Base-by-base conservation (phyloP, 805 yeast genomes). In the Lipomyces chichibuensis region DNA sequence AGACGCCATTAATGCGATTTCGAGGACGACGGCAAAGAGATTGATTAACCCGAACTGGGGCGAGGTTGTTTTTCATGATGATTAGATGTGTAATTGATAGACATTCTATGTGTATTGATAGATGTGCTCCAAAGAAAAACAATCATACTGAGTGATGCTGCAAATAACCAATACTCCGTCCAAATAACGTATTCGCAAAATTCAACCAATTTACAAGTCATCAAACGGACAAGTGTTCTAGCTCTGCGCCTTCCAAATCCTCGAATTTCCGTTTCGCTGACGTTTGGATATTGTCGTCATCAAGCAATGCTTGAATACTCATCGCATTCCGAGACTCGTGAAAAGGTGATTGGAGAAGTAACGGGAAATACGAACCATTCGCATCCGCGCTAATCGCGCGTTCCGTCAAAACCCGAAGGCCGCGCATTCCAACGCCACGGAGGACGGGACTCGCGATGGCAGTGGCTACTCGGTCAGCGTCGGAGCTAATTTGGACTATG, bases 1-100 rank as follows among this genome's bases (percentile, higher is more conserved):
- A 60, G 74, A 75, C n/a, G 70, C 71, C 29, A 73, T 84, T 67
- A 54, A 71, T 57, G 63, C 59, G 53, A 68, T 72, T 54, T 58
- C 49, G 60, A 65, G 63, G 61, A 59, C 65, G 23, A 66, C 73
- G 14, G 13, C 39, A n/a, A 66, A 61, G 60, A 57, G 73, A 23
- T 23, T 67, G 43, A 65, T 71, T 52, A 54, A 23, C 33, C 73
- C 73, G 23, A 60, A 61, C n/a, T 71, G 70, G 69, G 73, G 73
- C 14, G 66, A 60, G 17, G 51, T 27, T 14, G 46, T 69, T 23
- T 69, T 69, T 66, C 72, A 69, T 49, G 72, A 69, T 20, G 72
- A 62, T 39, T 65, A 67, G 62, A 43, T 43, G 9, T 13, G 13
- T 13, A 23, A 43, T 17, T 6, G 49, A 43, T 43, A 43, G 49